phyloP scores from a whole-genome alignment of 1,139 yeast species.

The Saccharomycopsis hybrid region DNA sequence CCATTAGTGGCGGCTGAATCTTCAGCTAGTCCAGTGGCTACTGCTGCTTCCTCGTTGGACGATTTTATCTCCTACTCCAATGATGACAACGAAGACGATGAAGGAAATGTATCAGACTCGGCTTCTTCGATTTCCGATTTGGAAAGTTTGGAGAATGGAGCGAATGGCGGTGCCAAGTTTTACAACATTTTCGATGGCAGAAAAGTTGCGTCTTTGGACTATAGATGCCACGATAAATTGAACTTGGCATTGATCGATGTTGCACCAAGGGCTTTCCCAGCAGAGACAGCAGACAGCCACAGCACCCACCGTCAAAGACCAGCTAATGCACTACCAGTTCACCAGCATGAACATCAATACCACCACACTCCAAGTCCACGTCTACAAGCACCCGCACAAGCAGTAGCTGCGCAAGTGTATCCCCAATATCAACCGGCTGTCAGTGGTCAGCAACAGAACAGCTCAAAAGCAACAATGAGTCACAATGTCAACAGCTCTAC shows the following conservation, averaged over 20 bases:
- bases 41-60: constrained; percentile 1
- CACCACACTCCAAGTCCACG: no score
- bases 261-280: background rate
- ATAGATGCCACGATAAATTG: constrained; percentile 16
- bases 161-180: background rate
- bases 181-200: constrained; percentile 1
- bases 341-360: no score
- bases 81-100: constrained; percentile 1
- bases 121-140: background rate
- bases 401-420: no score
- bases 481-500: no score
- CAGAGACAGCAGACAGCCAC: no score
- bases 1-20: no score
- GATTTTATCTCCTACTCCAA: constrained; percentile 8
- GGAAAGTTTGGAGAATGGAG: background rate
- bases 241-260: constrained; percentile 14
- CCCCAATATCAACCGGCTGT: no score
- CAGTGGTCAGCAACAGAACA: no score
- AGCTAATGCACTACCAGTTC: no score
- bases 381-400: no score
- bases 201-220: constrained; percentile 8
- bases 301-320: no score
- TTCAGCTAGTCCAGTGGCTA: background rate
- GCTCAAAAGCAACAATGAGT: no score
- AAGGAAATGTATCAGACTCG: background rate